Conservation (phyloP, 2,329 filamentous ascomycete genomes). For the Colletotrichum falcatum region DNA sequence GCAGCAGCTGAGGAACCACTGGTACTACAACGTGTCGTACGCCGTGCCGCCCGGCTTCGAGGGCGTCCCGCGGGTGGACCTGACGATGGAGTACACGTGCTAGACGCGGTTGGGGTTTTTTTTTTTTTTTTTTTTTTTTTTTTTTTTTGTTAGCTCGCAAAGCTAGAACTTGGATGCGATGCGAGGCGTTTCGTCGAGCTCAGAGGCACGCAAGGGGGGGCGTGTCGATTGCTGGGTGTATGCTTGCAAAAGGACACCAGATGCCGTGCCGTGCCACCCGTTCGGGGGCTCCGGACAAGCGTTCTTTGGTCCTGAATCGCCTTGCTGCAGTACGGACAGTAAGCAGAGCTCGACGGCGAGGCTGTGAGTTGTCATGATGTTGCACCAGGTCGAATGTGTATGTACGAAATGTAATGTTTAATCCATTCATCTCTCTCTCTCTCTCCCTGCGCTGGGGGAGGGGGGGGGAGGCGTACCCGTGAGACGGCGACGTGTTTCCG, state of each 20-base stretch:
- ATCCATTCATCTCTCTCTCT: not conserved
- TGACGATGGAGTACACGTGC: conserved; percentile 50
- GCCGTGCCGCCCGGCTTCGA: conserved; percentile 54
- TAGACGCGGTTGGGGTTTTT: too few relatives aligned
- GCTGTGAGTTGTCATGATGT: not conserved
- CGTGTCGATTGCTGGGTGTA: not conserved
- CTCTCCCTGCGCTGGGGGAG: too few relatives aligned
- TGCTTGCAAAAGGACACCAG: not conserved
- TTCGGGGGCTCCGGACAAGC: not conserved
- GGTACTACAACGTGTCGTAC: conserved; percentile 61
- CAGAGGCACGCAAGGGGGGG: not conserved
- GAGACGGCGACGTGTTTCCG: not conserved
- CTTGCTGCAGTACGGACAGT: too few relatives aligned
- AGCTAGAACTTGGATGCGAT: not conserved
- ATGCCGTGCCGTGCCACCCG: not conserved
- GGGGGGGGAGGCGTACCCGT: not conserved
- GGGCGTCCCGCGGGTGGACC: conserved; percentile 52
- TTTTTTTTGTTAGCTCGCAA: too few relatives aligned
- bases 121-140: too few relatives aligned
- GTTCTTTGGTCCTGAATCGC: not conserved
- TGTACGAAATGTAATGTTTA: not conserved
- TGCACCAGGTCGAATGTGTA: not conserved
- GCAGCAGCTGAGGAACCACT: conserved; percentile 53
- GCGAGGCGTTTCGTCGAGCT: not conserved
- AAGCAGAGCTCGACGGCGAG: not conserved